phyloP scores from a whole-genome alignment of 1,284 basidiomycete genomes.

The Gymnopus androsaceus region DNA sequence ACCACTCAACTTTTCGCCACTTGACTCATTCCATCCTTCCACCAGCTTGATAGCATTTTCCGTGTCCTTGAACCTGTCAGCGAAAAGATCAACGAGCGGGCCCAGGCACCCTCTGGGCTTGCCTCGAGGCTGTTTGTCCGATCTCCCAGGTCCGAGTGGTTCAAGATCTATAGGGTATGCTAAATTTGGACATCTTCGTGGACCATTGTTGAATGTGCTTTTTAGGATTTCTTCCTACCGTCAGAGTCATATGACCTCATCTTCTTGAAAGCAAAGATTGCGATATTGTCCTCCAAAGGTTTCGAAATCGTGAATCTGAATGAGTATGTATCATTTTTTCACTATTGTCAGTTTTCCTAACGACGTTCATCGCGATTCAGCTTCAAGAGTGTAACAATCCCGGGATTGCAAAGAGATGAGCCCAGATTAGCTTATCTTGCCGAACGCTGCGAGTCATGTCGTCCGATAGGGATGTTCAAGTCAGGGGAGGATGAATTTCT shows the following conservation, averaged over 20 bases:
- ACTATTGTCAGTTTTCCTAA: slow-evolving; percentile 12
- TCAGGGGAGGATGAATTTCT: slow-evolving; percentile 88
- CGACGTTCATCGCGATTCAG: slow-evolving; percentile 35
- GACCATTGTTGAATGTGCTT: too few species aligned
- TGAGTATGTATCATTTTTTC: slow-evolving; percentile 57
- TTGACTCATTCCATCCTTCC: neutral
- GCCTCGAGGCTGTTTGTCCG: slow-evolving; percentile 70
- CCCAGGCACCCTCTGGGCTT: slow-evolving; percentile 60
- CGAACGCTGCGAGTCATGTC: slow-evolving; percentile 80
- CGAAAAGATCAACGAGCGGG: slow-evolving; percentile 78
- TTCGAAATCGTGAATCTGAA: slow-evolving; percentile 96
- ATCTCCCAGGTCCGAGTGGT: slow-evolving; percentile 85
- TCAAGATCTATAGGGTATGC: slow-evolving; percentile 66
- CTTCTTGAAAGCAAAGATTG: slow-evolving; percentile 90
- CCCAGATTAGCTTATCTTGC: slow-evolving; percentile 70
- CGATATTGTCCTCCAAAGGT: slow-evolving; percentile 90
- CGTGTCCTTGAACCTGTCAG: slow-evolving; percentile 91
- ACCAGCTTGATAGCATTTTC: slow-evolving; percentile 84
- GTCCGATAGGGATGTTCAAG: slow-evolving; percentile 92
- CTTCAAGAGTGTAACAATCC: slow-evolving; percentile 87
- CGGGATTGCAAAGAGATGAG: slow-evolving; percentile 78
- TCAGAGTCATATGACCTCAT: slow-evolving; percentile 88
- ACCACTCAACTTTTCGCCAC: neutral
- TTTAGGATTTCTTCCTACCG: slow-evolving; percentile 91
- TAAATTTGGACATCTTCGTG: too few species aligned